Percentiles rank a stretch among this genome's conserved stretches.
Conservation (phyloP, 1,284 basidiomycete species). For the Rhodotorula glutinis region DNA sequence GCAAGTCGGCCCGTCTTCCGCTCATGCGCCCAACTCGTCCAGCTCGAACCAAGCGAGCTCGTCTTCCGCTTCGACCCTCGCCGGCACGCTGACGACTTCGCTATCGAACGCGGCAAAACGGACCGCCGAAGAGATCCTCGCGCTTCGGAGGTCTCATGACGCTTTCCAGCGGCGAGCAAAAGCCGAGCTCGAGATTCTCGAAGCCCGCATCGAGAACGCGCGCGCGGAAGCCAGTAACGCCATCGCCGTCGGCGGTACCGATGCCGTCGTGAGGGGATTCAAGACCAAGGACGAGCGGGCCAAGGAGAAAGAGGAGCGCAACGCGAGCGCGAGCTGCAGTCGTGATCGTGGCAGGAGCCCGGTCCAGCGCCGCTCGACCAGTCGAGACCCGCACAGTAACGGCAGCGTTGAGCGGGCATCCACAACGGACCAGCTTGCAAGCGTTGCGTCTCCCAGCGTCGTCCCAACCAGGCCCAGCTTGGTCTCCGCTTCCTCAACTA, state of each 20-base stretch:
- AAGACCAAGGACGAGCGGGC: slow-evolving; percentile 5
- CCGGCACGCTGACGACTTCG: background rate
- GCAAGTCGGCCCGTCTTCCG: background rate
- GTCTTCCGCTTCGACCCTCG: slow-evolving; percentile 2
- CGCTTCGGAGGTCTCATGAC: slow-evolving; percentile 25
- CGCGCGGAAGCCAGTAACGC: background rate
- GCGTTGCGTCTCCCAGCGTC: background rate
- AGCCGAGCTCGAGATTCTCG: slow-evolving; percentile 26
- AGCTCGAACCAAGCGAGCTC: background rate
- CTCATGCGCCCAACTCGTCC: background rate
- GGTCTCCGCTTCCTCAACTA: background rate
- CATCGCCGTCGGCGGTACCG: background rate
- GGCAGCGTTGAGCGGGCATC: background rate
- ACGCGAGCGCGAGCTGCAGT: background rate
- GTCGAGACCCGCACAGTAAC: background rate
- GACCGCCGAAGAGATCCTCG: slow-evolving; percentile 34
- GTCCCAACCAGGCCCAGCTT: background rate
- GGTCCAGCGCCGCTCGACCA: background rate
- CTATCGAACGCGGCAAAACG: slow-evolving; percentile 17
- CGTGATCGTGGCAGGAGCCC: slow-evolving; percentile 2
- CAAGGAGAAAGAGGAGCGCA: background rate
- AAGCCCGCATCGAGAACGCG: slow-evolving; percentile 8
- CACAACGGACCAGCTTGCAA: too few relatives aligned
- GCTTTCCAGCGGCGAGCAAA: slow-evolving; percentile 18
- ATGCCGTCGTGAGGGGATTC: slow-evolving; percentile 31